These are phyloP conservation scores for Fusarium liriodendri DNA, from an alignment of 2,329 filamentous ascomycete species.

Conservation along the genomic window DNA sequence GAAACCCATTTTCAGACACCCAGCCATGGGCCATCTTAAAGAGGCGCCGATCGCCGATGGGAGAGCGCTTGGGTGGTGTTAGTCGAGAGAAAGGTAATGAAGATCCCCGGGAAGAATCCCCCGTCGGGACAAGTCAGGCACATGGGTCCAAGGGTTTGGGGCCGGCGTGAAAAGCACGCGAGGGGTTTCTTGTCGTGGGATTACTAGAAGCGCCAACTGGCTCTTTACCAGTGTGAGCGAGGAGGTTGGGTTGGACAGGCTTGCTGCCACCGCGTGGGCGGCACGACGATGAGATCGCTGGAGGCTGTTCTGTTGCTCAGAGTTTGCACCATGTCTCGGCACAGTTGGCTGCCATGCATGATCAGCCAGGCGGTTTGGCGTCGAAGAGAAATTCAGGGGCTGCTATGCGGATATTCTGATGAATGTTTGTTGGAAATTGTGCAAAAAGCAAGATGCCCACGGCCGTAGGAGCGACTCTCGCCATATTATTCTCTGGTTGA, in stretches of 20 bases:
- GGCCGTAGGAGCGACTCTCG: neutral
- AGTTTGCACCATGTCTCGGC: conserved; percentile 5
- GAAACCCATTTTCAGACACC: conserved; percentile 8
- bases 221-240: neutral
- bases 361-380: neutral
- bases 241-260: conserved; percentile 9
- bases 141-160: conserved; percentile 6
- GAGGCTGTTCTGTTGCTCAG: neutral
- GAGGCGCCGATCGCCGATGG: conserved; percentile 16
- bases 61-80: conserved; percentile 2
- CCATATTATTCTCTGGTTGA: neutral
- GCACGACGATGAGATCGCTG: neutral
- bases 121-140: conserved; percentile 14
- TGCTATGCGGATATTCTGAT: neutral
- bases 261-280: conserved; percentile 3
- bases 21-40: conserved; percentile 16
- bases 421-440: neutral
- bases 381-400: neutral
- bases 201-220: conserved; percentile 1
- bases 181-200: conserved; percentile 8
- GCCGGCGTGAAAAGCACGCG: conserved; percentile 9
- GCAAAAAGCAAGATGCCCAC: conserved; percentile 7
- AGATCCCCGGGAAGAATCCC: conserved; percentile 21
- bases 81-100: conserved; percentile 9
- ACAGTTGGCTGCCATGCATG: neutral